These are phyloP conservation scores for Cubamyces sp. DNA, from an alignment of 768 basidiomycete genomes.

Conservation along the genomic window DNA sequence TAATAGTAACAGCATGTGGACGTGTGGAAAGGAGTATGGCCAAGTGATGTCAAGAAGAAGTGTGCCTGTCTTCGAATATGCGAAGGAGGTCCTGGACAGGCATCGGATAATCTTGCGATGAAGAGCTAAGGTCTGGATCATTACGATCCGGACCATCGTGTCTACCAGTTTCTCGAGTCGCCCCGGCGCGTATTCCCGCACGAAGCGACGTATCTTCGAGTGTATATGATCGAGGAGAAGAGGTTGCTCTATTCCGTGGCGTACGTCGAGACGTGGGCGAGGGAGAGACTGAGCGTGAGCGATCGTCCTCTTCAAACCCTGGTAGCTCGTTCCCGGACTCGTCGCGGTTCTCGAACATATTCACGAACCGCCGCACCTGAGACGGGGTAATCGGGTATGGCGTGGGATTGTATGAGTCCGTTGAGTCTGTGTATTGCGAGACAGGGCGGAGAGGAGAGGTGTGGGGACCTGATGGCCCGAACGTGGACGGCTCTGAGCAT, in stretches of 20 bases:
- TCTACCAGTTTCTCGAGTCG: too few relatives aligned
- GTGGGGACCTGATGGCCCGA: not conserved
- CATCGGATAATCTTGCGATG: not conserved
- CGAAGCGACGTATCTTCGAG: not conserved
- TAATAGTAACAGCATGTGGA: too few relatives aligned
- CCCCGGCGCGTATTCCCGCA: too few relatives aligned
- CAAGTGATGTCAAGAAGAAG: too few relatives aligned
- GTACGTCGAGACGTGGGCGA: not conserved
- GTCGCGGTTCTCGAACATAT: constrained; percentile 18
- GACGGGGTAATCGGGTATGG: constrained; percentile 1
- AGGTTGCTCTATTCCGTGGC: not conserved
- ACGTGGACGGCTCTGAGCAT: constrained; percentile 4
- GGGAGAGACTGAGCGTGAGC: not conserved
- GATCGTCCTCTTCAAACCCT: not conserved
- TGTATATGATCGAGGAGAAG: not conserved
- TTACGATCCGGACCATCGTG: too few relatives aligned
- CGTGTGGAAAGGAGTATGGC: too few relatives aligned
- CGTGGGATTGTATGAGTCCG: not conserved
- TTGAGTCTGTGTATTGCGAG: constrained; percentile 5
- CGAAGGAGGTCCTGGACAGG: constrained; percentile 4
- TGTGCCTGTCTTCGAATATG: constrained; percentile 14
- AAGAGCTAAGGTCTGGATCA: not conserved
- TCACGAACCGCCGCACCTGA: constrained; percentile 6
- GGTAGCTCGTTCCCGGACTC: constrained; percentile 12
- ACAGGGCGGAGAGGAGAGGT: not conserved